Conservation (phyloP, 78 protist species). For the Protostelium mycophagum region DNA sequence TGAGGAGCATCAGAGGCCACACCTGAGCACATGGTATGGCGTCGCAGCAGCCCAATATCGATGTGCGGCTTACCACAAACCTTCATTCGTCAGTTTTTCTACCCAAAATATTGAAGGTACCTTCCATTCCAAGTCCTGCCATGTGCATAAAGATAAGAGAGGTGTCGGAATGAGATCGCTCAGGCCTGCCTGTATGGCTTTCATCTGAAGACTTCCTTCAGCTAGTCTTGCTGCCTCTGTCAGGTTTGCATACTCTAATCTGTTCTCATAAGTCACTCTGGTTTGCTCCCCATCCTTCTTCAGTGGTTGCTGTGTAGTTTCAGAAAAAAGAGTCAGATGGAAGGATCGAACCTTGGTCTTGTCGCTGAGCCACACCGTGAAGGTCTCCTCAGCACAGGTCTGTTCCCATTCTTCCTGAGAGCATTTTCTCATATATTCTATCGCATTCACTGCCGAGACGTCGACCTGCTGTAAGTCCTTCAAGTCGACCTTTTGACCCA, state of each 20-base stretch:
- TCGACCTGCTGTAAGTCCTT: slow-evolving; percentile 18
- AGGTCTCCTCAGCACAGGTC: not conserved
- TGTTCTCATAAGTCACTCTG: slow-evolving; percentile 12
- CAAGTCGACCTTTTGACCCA: not conserved
- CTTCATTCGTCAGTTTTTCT: too few relatives aligned
- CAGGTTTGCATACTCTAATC: slow-evolving; percentile 20
- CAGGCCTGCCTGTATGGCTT: slow-evolving; percentile 25
- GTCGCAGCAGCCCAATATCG: slow-evolving; percentile 15
- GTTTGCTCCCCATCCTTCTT: slow-evolving; percentile 3
- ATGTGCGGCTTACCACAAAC: slow-evolving; percentile 30
- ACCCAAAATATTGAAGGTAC: too few relatives aligned
- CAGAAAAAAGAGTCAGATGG: not conserved
- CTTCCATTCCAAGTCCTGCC: slow-evolving; percentile 25
- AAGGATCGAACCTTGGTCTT: not conserved
- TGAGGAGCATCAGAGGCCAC: not conserved
- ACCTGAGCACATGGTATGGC: slow-evolving; percentile 35
- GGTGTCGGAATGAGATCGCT: slow-evolving; percentile 9
- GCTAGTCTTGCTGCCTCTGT: slow-evolving; percentile 11
- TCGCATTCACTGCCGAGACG: not conserved
- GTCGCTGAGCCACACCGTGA: slow-evolving; percentile 4
- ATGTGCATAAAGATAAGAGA: slow-evolving; percentile 6
- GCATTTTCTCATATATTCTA: slow-evolving; percentile 13
- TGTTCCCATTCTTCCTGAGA: not conserved
- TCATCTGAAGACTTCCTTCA: slow-evolving; percentile 10
- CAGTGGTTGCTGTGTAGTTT: slow-evolving; percentile 2